phyloP scores from a whole-genome alignment of 768 basidiomycete genomes.

The Favolaschia claudopus region DNA sequence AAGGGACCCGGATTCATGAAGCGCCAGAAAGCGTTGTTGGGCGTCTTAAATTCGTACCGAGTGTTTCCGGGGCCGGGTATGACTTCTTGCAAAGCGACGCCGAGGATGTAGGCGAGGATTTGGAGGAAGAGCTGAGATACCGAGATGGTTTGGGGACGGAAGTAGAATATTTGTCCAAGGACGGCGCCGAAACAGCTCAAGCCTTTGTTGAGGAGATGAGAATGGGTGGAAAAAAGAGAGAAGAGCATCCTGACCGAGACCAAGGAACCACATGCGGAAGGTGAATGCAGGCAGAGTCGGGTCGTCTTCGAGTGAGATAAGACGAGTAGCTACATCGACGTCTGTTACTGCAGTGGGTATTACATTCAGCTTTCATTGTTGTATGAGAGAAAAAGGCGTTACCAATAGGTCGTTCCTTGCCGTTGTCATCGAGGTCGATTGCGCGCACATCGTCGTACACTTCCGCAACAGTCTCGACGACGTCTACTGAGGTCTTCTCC shows the following conservation, averaged over 20 bases:
- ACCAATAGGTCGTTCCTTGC: slow-evolving; percentile 61
- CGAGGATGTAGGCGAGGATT: slow-evolving; percentile 61
- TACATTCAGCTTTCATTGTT: neutral
- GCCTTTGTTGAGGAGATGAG: slow-evolving; percentile 33
- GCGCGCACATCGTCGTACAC: slow-evolving; percentile 30
- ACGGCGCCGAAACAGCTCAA: slow-evolving; percentile 65
- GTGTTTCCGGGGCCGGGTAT: slow-evolving; percentile 44
- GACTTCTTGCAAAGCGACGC: slow-evolving; percentile 50
- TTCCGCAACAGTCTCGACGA: slow-evolving; percentile 16
- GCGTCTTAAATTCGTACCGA: slow-evolving; percentile 36
- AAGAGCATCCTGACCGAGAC: slow-evolving; percentile 32
- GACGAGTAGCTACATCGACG: slow-evolving; percentile 53
- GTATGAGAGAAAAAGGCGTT: slow-evolving; percentile 2
- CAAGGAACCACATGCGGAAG: slow-evolving; percentile 64
- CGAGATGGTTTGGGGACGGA: slow-evolving; percentile 58
- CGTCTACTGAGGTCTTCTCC: slow-evolving; percentile 6
- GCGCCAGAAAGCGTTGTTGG: slow-evolving; percentile 52
- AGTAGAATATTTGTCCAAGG: slow-evolving; percentile 59
- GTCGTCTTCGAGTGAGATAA: slow-evolving; percentile 62
- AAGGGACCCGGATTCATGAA: slow-evolving; percentile 71
- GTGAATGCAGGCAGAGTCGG: slow-evolving; percentile 57
- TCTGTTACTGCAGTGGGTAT: slow-evolving; percentile 45
- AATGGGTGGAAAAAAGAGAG: neutral
- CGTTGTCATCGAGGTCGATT: slow-evolving; percentile 54
- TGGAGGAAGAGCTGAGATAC: slow-evolving; percentile 60